A percentile compares a stretch with the other conserved stretches of the same genome.
Conservation (phyloP, 805 yeast genomes). For the Saccharomycopsis javanensis region DNA sequence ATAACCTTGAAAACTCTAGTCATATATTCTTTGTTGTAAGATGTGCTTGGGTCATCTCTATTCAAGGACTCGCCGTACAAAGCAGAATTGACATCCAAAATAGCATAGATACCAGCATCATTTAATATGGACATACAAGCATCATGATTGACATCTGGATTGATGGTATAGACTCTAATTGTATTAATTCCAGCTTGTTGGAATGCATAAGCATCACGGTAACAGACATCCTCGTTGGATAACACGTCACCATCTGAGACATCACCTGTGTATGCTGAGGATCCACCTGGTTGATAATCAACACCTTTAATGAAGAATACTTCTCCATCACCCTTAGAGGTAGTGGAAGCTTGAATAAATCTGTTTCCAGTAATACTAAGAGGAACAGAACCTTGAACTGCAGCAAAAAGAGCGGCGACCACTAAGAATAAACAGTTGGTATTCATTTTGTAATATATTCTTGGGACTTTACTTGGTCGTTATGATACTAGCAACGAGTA, state of each 20-base stretch:
- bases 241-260: conserved; percentile 48
- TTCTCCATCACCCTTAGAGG: conserved; percentile 36
- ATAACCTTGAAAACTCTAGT: conserved; percentile 75
- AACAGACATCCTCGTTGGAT: conserved; percentile 58
- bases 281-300: conserved; percentile 92
- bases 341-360: conserved; percentile 46
- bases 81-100: conserved; percentile 80
- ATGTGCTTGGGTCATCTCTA: conserved; percentile 58
- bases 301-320: conserved; percentile 78
- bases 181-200: conserved; percentile 81
- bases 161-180: conserved; percentile 70
- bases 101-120: conserved; percentile 83
- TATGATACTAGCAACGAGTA: background rate
- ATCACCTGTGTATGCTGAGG: conserved; percentile 41
- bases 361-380: conserved; percentile 44
- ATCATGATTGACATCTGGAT: conserved; percentile 80
- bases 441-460: no score
- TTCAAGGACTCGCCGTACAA: conserved; percentile 54
- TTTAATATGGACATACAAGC: conserved; percentile 85
- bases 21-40: conserved; percentile 64
- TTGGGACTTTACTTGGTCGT: no score
- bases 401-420: background rate
- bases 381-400: conserved; percentile 30
- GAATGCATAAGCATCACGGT: conserved; percentile 70
- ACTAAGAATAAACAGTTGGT: background rate